Base-by-base conservation (phyloP, 2,329 filamentous ascomycete genomes). In the Cordyceps tenuipes region DNA sequence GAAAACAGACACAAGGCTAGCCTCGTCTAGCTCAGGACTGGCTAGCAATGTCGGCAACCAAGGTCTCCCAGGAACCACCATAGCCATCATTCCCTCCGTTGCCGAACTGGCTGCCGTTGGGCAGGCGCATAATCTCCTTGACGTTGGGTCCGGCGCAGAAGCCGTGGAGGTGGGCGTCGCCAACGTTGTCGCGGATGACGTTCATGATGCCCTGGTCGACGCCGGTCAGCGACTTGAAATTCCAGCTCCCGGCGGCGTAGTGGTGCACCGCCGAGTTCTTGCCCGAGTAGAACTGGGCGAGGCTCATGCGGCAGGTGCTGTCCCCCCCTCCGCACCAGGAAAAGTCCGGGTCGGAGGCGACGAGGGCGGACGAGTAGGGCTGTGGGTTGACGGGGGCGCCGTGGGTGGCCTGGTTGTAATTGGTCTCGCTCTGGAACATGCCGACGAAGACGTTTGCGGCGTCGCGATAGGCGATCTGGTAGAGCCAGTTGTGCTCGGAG, bases 401-500 rank as follows among this genome's bases (percentile, higher is more conserved):
- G 64, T 77, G 70, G 62, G 74, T 57, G 48, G 67, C 68, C 46
- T 69, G 68, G 10, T 69, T 64, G 54, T 70, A 70, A 64, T 81
- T 81, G 10, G 81, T 82, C 69, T 84, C 82, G 50, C 75, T 76
- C 69, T 84, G 80, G 61, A 81, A 73, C 68, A 82, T 65, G 15
- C 75, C 75, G 15, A 80, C 72, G 58, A 80, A 73, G 9, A 84
- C 75, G 62, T 82, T 81, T 58, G 72, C 66, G 1, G 81, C 79
- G 41, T 72, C 70, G 52, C 75, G 72, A 56, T 84, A 68, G 63
- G 82, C 80, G 64, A 83, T 78, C 69, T 85, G 80, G 70, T 85
- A 85, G 52, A 85, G 69, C 68, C 78, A 78, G 70, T 77, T 79
- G 68, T 85, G 82, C 71, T 85, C 82, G 50, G 75, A 79, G 3